Evolutionary conservation across 1,284 basidiomycete species (phyloP).

Genomic region (Amylostereum areolatum): DNA sequence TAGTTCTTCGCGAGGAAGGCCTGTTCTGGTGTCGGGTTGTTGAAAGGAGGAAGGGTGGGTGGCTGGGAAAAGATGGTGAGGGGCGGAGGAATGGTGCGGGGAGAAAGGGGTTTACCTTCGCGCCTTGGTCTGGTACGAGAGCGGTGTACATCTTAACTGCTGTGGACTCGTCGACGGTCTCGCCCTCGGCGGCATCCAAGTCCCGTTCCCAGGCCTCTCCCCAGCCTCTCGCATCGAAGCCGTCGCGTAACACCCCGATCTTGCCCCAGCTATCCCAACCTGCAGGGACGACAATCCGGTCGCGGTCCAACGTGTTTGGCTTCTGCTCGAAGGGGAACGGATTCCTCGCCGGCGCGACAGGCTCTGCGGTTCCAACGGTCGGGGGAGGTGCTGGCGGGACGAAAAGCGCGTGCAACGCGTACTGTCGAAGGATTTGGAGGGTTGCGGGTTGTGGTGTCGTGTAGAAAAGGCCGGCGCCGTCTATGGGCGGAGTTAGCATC

Average conservation of each 20-base stretch:
- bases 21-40: slow-evolving; percentile 78
- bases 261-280: slow-evolving; percentile 99
- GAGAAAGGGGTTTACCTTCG: slow-evolving; percentile 42
- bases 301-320: slow-evolving; percentile 89
- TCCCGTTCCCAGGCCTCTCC: slow-evolving; percentile 81
- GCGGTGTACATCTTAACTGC: slow-evolving; percentile 53
- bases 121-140: slow-evolving; percentile 68
- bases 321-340: slow-evolving; percentile 84
- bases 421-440: slow-evolving; percentile 77
- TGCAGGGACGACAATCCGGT: slow-evolving; percentile 85
- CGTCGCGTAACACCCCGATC: slow-evolving; percentile 85
- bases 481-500: slow-evolving; percentile 31
- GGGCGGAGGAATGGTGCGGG: neutral
- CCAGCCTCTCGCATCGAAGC: slow-evolving; percentile 82
- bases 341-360: slow-evolving; percentile 55
- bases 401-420: slow-evolving; percentile 85
- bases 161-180: slow-evolving; percentile 36
- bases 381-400: slow-evolving; percentile 64
- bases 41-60: slow-evolving; percentile 65
- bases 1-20: slow-evolving; percentile 84
- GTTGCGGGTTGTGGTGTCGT: slow-evolving; percentile 82
- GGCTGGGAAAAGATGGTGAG: slow-evolving; percentile 33
- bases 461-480: slow-evolving; percentile 91
- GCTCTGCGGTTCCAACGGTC: slow-evolving; percentile 37
- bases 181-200: slow-evolving; percentile 37